Evolutionary conservation across 495 filamentous ascomycete genomes (phyloP), one percentile per base, ranked within the genome.

Genomic region (Aspergillus wentii): DNA sequence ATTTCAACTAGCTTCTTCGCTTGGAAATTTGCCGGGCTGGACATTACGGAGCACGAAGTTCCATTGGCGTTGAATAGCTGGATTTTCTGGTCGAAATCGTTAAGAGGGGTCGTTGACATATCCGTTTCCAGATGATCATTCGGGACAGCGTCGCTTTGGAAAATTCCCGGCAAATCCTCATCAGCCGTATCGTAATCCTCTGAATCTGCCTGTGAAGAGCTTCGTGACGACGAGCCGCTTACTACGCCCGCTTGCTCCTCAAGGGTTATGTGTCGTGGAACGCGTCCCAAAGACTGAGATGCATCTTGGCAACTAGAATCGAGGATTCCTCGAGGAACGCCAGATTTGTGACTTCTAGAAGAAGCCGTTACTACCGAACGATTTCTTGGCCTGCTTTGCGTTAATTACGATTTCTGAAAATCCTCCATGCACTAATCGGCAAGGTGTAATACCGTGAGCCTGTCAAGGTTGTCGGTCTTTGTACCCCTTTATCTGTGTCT

Each of bases 131-230:
- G 13, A 15, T 8, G 20, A 16, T 17, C 16, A 14, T 27, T 2
- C 3, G n/a, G 16, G 8, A 18, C 8, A 17, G n/a, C 20, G 28
- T 38, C 15, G 6, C 40, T 31, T 10, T 26, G 33, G 8, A 49
- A 42, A 31, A 30, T 22, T 10, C 36, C 46, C 9, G 61, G 49
- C 9, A 41, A 35, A 32, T 49, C 47, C 41, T 68, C 64, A 13
- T 66, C 59, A 17, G 64, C 64, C 4, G 64, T 68, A 14, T 68
- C 52, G 26, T 68, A 68, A 28, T 58, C 44, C 6, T 52, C 61
- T 9, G 61, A 51, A 38, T 41, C 38, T 31, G 32, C 47, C 1
- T 39, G 40, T 8, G 51, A 57, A 9, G 41, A 48, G 16, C 16
- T 32, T 5, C 33, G 33, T 8, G 52, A 53, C 5, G 54, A 45